These are phyloP conservation scores for Coniella lustricola DNA, from an alignment of 2,329 filamentous ascomycete genomes.

Conservation along the genomic window DNA sequence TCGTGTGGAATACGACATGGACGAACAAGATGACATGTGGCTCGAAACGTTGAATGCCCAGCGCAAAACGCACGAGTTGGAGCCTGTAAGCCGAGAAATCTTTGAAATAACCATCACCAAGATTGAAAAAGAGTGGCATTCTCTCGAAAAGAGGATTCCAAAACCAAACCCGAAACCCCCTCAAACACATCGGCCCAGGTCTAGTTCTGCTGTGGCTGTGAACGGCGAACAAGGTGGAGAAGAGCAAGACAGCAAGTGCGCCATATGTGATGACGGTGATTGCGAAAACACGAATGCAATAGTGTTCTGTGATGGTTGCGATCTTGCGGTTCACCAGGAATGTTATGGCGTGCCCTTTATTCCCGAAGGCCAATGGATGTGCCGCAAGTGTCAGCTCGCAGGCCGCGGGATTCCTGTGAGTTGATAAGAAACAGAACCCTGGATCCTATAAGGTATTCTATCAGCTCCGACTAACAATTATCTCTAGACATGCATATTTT, in stretches of 20 bases:
- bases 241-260: slow-evolving; percentile 95
- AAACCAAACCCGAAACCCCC: slow-evolving; percentile 96
- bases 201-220: slow-evolving; percentile 88
- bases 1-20: slow-evolving; percentile 98
- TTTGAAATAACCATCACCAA: slow-evolving; percentile 99
- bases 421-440: slow-evolving; percentile 13
- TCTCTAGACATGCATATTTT: slow-evolving; percentile 84
- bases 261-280: slow-evolving; percentile 97
- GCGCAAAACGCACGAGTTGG: slow-evolving; percentile 65
- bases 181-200: slow-evolving; percentile 86
- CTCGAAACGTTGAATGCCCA: slow-evolving; percentile 74
- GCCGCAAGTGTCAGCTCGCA: slow-evolving; percentile 91
- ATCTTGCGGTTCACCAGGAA: slow-evolving; percentile 95
- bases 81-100: slow-evolving; percentile 82
- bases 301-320: slow-evolving; percentile 97
- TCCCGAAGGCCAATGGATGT: slow-evolving; percentile 96
- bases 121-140: slow-evolving; percentile 98
- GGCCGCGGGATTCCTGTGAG: slow-evolving; percentile 79
- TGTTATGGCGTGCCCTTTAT: slow-evolving; percentile 99
- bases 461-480: slow-evolving; percentile 9
- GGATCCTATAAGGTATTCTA: too few species aligned
- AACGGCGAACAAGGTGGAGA: slow-evolving; percentile 88
- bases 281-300: slow-evolving; percentile 99
- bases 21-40: slow-evolving; percentile 98
- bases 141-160: slow-evolving; percentile 89